Conservation (phyloP, 2,329 filamentous ascomycete species). For the Verticillium nubilum region DNA sequence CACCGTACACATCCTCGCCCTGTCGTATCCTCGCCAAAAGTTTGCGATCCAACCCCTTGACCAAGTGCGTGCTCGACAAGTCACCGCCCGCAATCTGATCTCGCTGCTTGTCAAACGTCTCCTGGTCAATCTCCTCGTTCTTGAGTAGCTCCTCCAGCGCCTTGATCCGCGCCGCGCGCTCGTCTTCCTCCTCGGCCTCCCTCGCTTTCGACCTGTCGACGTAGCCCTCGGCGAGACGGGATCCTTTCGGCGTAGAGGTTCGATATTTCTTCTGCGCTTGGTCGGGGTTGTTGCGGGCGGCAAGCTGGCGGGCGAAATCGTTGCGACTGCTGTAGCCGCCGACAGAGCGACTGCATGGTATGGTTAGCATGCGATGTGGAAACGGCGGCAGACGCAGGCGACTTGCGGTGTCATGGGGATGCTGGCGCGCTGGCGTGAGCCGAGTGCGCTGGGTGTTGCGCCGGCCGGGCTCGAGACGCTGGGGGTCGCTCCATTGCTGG, state of each 20-base stretch:
- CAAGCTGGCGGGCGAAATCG: constrained; percentile 80
- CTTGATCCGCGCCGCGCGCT: constrained; percentile 61
- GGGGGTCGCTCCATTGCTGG: constrained; percentile 40
- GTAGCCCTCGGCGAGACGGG: constrained; percentile 74
- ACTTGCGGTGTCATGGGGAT: constrained; percentile 93
- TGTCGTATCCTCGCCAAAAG: constrained; percentile 63
- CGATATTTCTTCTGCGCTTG: constrained; percentile 68
- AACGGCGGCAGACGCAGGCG: background rate
- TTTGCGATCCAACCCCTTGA: constrained; percentile 88
- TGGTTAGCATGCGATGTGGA: constrained; percentile 14
- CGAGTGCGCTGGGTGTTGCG: constrained; percentile 47
- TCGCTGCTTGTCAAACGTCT: constrained; percentile 69
- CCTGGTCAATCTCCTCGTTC: constrained; percentile 74
- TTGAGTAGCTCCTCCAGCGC: constrained; percentile 79
- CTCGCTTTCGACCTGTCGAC: constrained; percentile 71
- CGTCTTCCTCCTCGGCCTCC: constrained; percentile 45
- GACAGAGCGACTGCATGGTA: constrained; percentile 56
- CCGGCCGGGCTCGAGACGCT: constrained; percentile 18
- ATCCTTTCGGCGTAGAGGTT: constrained; percentile 76
- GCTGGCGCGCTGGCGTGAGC: constrained; percentile 71
- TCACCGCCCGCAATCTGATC: constrained; percentile 80
- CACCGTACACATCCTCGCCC: constrained; percentile 62
- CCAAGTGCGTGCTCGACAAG: constrained; percentile 72
- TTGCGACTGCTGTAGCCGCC: constrained; percentile 41
- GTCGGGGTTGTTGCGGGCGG: constrained; percentile 57